Evolutionary conservation across 176 grass and related monocot genomes (phyloP).

Genomic region (Lolium perenne): DNA sequence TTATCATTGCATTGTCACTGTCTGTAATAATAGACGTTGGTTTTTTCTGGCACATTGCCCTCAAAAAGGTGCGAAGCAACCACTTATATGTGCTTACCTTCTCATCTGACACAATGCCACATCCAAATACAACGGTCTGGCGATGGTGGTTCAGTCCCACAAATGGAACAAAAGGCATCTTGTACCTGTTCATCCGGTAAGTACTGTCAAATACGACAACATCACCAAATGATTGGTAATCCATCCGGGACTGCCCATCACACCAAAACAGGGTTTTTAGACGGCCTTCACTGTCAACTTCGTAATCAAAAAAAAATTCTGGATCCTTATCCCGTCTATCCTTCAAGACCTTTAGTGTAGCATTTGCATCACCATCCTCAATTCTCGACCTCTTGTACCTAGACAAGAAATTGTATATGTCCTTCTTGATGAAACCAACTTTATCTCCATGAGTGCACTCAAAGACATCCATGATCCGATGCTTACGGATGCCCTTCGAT

Average conservation of each 20-base stretch:
- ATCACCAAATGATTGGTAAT: conserved; percentile 24
- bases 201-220: neutral
- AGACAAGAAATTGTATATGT: neutral
- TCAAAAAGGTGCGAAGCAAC: neutral
- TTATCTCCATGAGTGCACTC: neutral
- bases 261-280: neutral
- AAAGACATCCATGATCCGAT: neutral
- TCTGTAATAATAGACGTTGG: neutral
- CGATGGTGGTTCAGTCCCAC: conserved; percentile 17
- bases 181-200: conserved; percentile 1
- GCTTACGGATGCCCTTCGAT: neutral
- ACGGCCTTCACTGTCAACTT: too few relatives aligned
- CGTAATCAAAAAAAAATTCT: neutral
- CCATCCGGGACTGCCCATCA: neutral
- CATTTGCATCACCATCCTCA: conserved; percentile 2
- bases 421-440: neutral
- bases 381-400: neutral
- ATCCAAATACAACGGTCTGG: neutral
- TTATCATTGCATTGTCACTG: neutral
- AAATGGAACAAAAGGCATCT: conserved; percentile 26
- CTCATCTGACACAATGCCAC: neutral
- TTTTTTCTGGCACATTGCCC: neutral
- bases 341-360: neutral
- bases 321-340: neutral
- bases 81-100: neutral